These are phyloP conservation scores for Penicillium sp. DNA, from an alignment of 2,329 filamentous ascomycete genomes.

Conservation along the genomic window DNA sequence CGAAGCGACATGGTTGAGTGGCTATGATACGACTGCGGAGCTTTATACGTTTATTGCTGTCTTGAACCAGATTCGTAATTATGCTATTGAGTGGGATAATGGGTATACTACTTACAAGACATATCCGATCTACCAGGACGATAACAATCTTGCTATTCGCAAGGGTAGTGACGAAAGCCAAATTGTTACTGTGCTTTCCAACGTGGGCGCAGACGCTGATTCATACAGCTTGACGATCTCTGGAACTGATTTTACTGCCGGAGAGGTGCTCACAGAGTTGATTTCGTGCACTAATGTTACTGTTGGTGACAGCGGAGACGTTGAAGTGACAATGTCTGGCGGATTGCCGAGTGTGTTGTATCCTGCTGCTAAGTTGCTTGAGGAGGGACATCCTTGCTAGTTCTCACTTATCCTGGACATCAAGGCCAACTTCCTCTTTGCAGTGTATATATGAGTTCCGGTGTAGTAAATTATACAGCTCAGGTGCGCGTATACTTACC, in stretches of 20 bases:
- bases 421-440: no score
- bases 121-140: slow-evolving; percentile 42
- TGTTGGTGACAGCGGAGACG: slow-evolving; percentile 40
- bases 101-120: slow-evolving; percentile 41
- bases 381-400: slow-evolving; percentile 4
- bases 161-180: slow-evolving; percentile 39
- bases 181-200: slow-evolving; percentile 39
- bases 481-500: no score
- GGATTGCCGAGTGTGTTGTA: slow-evolving; percentile 42
- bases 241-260: slow-evolving; percentile 23
- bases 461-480: no score
- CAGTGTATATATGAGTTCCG: no score
- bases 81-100: slow-evolving; percentile 35
- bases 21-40: slow-evolving; percentile 44
- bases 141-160: slow-evolving; percentile 42
- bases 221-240: slow-evolving; percentile 24
- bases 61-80: slow-evolving; percentile 51
- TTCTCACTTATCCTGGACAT: no score
- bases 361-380: slow-evolving; percentile 8
- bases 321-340: slow-evolving; percentile 40
- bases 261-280: slow-evolving; percentile 23
- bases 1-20: slow-evolving; percentile 57
- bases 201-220: slow-evolving; percentile 32
- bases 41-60: slow-evolving; percentile 49
- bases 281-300: slow-evolving; percentile 41